phyloP scores from a whole-genome alignment of 176 grass and related monocot species.

The Aegilops sharonensis region DNA sequence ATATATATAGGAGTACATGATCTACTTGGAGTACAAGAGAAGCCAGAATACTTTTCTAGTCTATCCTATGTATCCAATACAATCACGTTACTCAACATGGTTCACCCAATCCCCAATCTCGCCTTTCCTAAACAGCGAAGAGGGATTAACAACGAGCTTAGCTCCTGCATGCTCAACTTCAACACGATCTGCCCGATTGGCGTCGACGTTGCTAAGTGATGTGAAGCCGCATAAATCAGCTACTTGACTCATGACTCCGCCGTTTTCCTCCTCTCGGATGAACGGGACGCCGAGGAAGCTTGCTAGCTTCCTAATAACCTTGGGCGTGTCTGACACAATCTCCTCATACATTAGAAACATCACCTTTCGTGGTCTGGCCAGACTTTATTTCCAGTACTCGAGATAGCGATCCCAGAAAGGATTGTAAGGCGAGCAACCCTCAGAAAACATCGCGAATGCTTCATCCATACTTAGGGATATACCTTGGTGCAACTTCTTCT shows the following conservation, averaged over 20 bases:
- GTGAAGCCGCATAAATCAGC: neutral
- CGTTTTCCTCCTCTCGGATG: neutral
- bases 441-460: neutral
- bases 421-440: neutral
- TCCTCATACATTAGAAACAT: neutral
- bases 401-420: conserved; percentile 4
- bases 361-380: neutral
- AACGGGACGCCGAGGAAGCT: neutral
- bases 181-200: neutral
- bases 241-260: neutral
- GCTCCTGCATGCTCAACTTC: neutral
- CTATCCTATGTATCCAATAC: too few relatives aligned
- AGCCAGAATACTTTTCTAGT: too few relatives aligned
- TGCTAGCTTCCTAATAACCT: neutral
- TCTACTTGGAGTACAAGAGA: too few relatives aligned
- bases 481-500: neutral
- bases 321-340: neutral
- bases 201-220: neutral
- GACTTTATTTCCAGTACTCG: neutral
- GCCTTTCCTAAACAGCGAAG: neutral
- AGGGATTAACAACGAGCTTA: neutral
- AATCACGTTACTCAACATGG: too few relatives aligned
- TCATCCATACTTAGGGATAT: neutral
- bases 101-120: neutral
- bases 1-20: too few relatives aligned